These are phyloP conservation scores for Glycine tomentella DNA, from an alignment of 306 rosid species.

Conservation along the genomic window DNA sequence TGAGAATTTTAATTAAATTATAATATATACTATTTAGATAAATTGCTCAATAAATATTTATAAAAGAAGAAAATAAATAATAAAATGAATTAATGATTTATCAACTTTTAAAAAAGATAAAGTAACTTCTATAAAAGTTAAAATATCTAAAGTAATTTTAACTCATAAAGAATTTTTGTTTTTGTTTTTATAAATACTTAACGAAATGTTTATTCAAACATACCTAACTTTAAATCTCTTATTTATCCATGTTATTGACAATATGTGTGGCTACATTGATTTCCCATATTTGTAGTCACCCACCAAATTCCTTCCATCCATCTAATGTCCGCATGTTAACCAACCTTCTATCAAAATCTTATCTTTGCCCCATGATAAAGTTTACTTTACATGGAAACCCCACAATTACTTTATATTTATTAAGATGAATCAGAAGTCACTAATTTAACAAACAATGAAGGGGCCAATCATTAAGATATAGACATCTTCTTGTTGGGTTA, in stretches of 20 bases:
- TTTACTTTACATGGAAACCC: slow-evolving; percentile 38
- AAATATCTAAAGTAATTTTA: too few species aligned
- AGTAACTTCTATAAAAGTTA: too few species aligned
- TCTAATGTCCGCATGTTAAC: slow-evolving; percentile 12
- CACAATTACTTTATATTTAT: slow-evolving; percentile 37
- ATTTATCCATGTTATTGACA: neutral
- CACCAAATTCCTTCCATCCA: slow-evolving; percentile 20
- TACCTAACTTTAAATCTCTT: neutral
- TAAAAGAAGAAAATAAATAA: neutral
- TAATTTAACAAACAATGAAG: slow-evolving; percentile 24
- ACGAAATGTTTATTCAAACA: neutral
- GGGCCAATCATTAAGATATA: slow-evolving; percentile 34
- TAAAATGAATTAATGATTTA: too few species aligned
- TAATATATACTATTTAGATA: neutral
- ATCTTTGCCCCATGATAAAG: slow-evolving; percentile 38
- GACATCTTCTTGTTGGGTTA: neutral
- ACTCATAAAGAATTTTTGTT: too few species aligned
- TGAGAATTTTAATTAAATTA: neutral
- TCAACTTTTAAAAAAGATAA: too few species aligned
- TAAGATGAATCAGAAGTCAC: slow-evolving; percentile 43
- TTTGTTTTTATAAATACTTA: neutral
- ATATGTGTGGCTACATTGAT: neutral
- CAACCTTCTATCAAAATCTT: slow-evolving; percentile 26
- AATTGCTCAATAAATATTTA: neutral
- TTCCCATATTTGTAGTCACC: slow-evolving; percentile 8